Conservation (phyloP, 306 rosid species). For the Cucumis hystrix region DNA sequence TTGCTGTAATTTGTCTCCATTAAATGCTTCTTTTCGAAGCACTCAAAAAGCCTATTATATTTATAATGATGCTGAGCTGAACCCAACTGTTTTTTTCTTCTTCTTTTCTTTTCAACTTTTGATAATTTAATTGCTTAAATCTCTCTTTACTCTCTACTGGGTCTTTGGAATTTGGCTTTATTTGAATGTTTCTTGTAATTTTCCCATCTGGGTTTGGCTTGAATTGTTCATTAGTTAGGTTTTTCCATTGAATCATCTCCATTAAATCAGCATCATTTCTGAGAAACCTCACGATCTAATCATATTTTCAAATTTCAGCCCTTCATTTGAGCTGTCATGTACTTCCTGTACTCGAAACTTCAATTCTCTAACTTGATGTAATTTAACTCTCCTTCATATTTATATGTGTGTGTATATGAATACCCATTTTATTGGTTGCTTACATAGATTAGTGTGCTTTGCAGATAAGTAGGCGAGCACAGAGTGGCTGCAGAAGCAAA, state of each 20-base stretch:
- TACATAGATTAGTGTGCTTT: slow-evolving; percentile 18
- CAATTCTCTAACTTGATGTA: background rate
- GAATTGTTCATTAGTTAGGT: background rate
- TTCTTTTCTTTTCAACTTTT: background rate
- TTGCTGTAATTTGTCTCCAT: slow-evolving; percentile 15
- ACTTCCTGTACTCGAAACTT: background rate
- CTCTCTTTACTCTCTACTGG: background rate
- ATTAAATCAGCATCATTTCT: background rate
- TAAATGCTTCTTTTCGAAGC: slow-evolving; percentile 21
- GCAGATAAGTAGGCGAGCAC: slow-evolving; percentile 5
- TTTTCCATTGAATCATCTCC: background rate
- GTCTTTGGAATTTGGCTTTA: background rate
- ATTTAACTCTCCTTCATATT: background rate
- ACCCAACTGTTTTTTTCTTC: slow-evolving; percentile 10
- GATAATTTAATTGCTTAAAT: background rate
- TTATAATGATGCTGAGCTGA: slow-evolving; percentile 11
- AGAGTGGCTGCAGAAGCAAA: slow-evolving; percentile 21
- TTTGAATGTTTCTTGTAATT: background rate
- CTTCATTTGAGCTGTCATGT: background rate
- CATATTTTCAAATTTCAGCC: background rate
- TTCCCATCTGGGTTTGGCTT: slow-evolving; percentile 6
- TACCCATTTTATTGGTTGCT: background rate
- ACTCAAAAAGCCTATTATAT: slow-evolving; percentile 2
- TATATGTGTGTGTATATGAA: background rate
- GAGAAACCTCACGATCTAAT: background rate